These are phyloP conservation scores for Globisporangium cystogenes DNA, from an alignment of 352 stramenopile species.

Conservation along the genomic window DNA sequence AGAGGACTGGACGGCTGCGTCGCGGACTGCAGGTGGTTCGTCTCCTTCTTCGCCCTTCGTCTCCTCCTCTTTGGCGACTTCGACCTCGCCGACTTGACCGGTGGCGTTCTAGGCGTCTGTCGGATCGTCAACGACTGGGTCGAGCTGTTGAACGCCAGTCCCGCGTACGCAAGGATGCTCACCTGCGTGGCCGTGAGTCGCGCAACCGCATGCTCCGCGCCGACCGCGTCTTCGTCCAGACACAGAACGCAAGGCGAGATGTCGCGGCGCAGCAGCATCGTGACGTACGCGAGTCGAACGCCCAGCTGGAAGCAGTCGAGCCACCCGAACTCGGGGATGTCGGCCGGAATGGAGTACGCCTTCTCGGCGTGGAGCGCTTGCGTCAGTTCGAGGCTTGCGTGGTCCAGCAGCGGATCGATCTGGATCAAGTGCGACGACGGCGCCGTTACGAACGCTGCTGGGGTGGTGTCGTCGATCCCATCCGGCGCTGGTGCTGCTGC, in stretches of 20 bases:
- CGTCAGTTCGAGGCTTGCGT: constrained; percentile 14
- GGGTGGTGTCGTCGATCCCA: neutral
- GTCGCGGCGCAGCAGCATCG: constrained; percentile 42
- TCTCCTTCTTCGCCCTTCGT: constrained; percentile 2
- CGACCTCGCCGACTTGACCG: constrained; percentile 12
- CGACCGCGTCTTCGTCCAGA: constrained; percentile 22
- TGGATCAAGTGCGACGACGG: constrained; percentile 11
- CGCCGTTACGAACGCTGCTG: too few relatives aligned
- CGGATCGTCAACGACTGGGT: constrained; percentile 28
- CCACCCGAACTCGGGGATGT: constrained; percentile 45
- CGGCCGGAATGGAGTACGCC: constrained; percentile 26
- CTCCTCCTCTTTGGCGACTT: constrained; percentile 8
- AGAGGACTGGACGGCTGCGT: neutral
- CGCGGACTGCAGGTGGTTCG: neutral
- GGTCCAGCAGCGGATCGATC: constrained; percentile 9
- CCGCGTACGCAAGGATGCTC: constrained; percentile 23
- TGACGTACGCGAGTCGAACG: constrained; percentile 32
- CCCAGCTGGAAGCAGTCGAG: constrained; percentile 46
- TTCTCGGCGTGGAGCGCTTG: constrained; percentile 42
- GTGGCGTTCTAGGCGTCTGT: constrained; percentile 11
- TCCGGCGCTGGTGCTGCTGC: neutral
- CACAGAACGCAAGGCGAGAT: constrained; percentile 33
- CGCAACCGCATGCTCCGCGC: constrained; percentile 4
- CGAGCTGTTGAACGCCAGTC: constrained; percentile 35
- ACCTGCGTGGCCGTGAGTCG: constrained; percentile 22